A percentile compares a stretch with the other conserved stretches of the same genome.
phyloP scores from a whole-genome alignment of 345 rosid species.

The Citrus inodora region DNA sequence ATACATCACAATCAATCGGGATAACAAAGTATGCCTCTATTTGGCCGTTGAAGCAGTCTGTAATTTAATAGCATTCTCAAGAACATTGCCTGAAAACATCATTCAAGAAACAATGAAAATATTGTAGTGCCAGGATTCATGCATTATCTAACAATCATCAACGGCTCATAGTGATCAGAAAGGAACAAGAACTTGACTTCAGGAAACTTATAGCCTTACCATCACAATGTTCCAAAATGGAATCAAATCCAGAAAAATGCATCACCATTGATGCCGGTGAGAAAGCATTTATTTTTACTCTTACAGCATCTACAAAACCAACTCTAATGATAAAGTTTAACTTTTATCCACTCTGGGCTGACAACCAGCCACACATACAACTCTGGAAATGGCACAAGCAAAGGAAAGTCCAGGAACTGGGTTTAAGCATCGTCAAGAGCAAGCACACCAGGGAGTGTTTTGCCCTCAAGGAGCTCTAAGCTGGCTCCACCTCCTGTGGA shows the following conservation, averaged over 20 bases:
- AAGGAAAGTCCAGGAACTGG: not conserved
- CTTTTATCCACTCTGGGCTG: constrained; percentile 16
- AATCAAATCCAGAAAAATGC: not conserved
- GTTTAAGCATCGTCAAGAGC: constrained; percentile 80
- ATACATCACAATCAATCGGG: too few relatives aligned
- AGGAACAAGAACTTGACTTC: not conserved
- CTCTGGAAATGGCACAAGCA: not conserved
- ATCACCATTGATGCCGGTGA: not conserved
- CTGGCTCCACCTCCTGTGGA: constrained; percentile 98
- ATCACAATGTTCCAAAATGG: not conserved
- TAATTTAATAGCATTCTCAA: not conserved
- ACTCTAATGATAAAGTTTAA: not conserved
- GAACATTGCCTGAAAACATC: not conserved
- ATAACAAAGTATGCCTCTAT: too few relatives aligned
- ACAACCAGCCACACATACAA: constrained; percentile 26
- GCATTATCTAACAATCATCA: not conserved
- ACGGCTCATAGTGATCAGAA: not conserved
- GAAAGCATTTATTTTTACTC: constrained; percentile 14
- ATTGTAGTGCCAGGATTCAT: not conserved
- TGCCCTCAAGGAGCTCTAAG: constrained; percentile 95
- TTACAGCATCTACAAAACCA: constrained; percentile 20
- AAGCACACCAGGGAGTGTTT: constrained; percentile 80
- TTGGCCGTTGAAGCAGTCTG: too few relatives aligned
- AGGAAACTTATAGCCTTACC: not conserved
- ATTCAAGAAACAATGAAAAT: not conserved